Evolutionary conservation across 176 grass and related monocot species (phyloP), one percentile per base, ranked within the genome.

Genomic region (Musa troglodytarum): DNA sequence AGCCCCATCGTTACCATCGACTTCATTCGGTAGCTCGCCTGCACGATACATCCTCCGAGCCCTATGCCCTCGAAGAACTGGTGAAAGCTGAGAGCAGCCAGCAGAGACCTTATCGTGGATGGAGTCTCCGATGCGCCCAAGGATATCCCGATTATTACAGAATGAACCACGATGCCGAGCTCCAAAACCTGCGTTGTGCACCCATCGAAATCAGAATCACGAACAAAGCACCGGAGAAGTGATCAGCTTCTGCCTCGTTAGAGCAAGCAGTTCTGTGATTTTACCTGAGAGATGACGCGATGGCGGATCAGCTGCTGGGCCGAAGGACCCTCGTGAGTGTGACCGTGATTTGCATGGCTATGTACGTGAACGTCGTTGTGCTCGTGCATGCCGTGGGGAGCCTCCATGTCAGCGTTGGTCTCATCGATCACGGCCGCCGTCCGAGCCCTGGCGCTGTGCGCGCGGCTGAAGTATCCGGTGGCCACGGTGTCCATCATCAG

Each of bases 391-490:
- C 10, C 50, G 24, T 12, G 3, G 16, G 5, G 8, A 9, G 3
- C 75, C 59, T 53, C 75, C 6, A 10, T 21, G 20, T 11, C 49
- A 17, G 9, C 57, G 2, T n/a, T 1, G 58, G 5, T 2, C 29
- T 53, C 71, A 2, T 54, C 51, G 19, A 3, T 54, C 51, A 50
- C 74, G 11, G 66, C 56, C 50, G 76, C 65, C 1, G 69, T 24
- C 0, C 77, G 69, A 54, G 81, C 26, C 50, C 70, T 62, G 14
- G 54, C 79, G 68, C 49, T 75, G 1, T 88, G 81, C 71, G 53
- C 69, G 24, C 89, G 74, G 76, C 52, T 80, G 84, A 90, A 90
- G 73, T 86, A 96, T 2, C 89, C 78, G 12, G 92, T 96, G 71
- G 92, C 89, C 56, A 88, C 17, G 2, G 93, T 83, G 66, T 96